Evolutionary conservation across 257 asterid species (phyloP).

Genomic region (Solanum paucissectum): DNA sequence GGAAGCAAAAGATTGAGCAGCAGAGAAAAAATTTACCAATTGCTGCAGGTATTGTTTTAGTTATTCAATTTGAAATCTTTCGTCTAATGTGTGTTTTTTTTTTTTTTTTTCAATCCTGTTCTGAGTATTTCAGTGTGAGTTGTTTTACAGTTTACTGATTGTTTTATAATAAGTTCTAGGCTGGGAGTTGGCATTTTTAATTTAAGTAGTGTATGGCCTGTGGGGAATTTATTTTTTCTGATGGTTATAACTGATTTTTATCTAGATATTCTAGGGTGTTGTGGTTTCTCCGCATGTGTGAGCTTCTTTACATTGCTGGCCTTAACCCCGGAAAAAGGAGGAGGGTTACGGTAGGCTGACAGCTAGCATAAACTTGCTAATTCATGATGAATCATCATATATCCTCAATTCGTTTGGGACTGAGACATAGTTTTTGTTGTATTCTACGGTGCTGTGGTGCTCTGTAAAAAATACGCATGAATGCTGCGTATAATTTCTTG

Average conservation of each 20-base stretch:
- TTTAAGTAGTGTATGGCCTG: not conserved
- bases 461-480: not conserved
- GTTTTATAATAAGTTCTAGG: not conserved
- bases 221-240: not conserved
- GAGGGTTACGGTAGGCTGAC: not conserved
- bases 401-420: not conserved
- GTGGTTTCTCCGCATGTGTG: not conserved
- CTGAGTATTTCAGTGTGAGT: not conserved
- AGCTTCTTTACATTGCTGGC: not conserved
- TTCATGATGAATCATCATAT: not conserved
- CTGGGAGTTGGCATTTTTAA: not conserved
- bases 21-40: conserved; percentile 72
- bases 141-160: not conserved
- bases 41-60: conserved; percentile 45
- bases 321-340: not conserved
- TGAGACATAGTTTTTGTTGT: not conserved
- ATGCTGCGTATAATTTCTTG: not conserved
- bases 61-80: not conserved
- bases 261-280: not conserved
- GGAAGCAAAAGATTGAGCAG: conserved; percentile 53
- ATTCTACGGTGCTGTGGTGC: not conserved
- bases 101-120: not conserved
- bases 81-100: not conserved
- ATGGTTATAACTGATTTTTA: not conserved
- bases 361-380: not conserved